Conservation (phyloP, 805 yeast species). For the Yarrowia sp. region DNA sequence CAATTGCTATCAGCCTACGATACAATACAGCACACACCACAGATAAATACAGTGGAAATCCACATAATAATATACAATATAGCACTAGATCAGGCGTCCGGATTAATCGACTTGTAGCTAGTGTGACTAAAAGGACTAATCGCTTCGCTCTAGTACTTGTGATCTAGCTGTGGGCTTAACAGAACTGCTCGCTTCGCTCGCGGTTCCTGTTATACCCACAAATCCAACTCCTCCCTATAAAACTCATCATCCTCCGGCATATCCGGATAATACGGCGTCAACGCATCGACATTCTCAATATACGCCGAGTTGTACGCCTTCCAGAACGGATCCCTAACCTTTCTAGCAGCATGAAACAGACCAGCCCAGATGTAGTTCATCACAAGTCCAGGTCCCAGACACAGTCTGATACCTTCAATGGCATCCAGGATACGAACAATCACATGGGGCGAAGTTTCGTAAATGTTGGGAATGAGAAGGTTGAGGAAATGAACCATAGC, state of each 20-base stretch:
- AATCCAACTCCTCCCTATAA: conserved; percentile 53
- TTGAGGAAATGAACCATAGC: conserved; percentile 81
- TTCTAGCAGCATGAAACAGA: conserved; percentile 86
- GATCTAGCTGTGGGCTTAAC: no score
- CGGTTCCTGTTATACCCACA: conserved; percentile 37
- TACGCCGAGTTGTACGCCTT: conserved; percentile 73
- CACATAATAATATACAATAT: conserved; percentile 1
- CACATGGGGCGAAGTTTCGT: conserved; percentile 95
- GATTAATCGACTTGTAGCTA: no score
- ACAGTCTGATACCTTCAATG: conserved; percentile 65
- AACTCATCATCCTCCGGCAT: conserved; percentile 34
- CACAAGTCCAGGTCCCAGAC: conserved; percentile 72
- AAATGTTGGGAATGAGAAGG: conserved; percentile 80
- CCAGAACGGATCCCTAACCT: conserved; percentile 86
- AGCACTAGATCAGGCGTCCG: no score
- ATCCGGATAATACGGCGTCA: conserved; percentile 80
- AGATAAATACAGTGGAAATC: no score
- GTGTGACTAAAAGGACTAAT: no score
- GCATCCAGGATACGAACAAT: conserved; percentile 78
- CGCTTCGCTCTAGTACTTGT: no score
- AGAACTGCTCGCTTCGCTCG: no score
- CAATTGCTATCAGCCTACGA: no score
- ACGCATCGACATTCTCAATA: conserved; percentile 65
- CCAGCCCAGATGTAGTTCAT: conserved; percentile 84
- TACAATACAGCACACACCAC: no score